phyloP scores from a whole-genome alignment of 2,329 filamentous ascomycete species.

The Penicillium sumatraense region DNA sequence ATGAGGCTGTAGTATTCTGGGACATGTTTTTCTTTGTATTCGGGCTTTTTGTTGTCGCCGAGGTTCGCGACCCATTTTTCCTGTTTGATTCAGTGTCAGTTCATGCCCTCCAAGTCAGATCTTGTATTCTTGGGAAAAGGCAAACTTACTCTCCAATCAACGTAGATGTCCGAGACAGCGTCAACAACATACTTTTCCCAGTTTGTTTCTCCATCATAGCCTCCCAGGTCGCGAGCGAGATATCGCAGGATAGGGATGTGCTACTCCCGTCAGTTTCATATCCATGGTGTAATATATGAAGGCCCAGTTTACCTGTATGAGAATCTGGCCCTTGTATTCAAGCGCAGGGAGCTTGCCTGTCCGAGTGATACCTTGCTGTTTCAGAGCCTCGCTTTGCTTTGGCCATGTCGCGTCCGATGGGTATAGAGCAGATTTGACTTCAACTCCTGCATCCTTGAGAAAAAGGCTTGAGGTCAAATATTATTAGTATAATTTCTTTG shows the following conservation, averaged over 20 bases:
- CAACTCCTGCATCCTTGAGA: slow-evolving; percentile 33
- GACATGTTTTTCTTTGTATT: slow-evolving; percentile 37
- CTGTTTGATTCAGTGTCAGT: slow-evolving; percentile 12
- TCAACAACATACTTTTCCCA: slow-evolving; percentile 45
- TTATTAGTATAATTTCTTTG: not conserved
- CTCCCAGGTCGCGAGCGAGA: slow-evolving; percentile 39
- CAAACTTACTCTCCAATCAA: slow-evolving; percentile 45
- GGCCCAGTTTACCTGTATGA: slow-evolving; percentile 27
- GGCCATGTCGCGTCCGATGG: slow-evolving; percentile 34
- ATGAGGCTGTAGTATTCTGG: slow-evolving; percentile 38
- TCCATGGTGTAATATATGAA: not conserved
- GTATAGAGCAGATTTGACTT: slow-evolving; percentile 34
- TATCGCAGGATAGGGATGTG: slow-evolving; percentile 43
- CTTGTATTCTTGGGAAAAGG: too few species aligned
- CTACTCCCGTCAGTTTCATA: slow-evolving; percentile 13
- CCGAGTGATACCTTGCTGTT: slow-evolving; percentile 27
- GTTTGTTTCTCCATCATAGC: slow-evolving; percentile 44
- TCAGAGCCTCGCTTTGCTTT: slow-evolving; percentile 29
- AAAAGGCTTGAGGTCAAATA: slow-evolving; percentile 26
- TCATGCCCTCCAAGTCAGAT: not conserved
- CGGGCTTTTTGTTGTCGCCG: slow-evolving; percentile 20
- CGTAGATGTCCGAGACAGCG: slow-evolving; percentile 43
- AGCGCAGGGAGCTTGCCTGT: slow-evolving; percentile 43
- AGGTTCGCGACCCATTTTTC: slow-evolving; percentile 35
- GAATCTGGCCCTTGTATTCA: slow-evolving; percentile 39